Percentiles rank a stretch among this genome's conserved stretches.
Evolutionary conservation across 2,329 filamentous ascomycete species (phyloP).

Genomic region (Colletotrichum salicis): DNA sequence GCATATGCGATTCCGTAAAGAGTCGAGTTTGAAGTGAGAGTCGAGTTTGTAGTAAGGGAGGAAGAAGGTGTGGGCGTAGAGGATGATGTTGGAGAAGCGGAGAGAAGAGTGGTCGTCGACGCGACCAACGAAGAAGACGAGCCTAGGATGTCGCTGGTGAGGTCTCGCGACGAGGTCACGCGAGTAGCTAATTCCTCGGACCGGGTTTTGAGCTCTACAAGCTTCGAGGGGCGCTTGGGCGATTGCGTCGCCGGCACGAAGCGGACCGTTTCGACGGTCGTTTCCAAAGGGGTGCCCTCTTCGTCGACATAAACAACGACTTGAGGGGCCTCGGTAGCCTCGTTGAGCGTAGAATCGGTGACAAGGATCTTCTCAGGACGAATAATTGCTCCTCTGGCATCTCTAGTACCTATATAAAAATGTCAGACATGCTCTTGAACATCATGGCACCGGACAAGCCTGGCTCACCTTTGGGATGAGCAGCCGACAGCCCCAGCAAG

Average conservation of each 20-base stretch:
- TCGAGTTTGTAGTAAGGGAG: background rate
- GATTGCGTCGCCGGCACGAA: slow-evolving; percentile 40
- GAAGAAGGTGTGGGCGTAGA: background rate
- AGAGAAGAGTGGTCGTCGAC: background rate
- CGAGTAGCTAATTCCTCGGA: slow-evolving; percentile 4
- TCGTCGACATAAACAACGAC: slow-evolving; percentile 71
- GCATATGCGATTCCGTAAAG: slow-evolving; percentile 59
- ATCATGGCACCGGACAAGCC: background rate
- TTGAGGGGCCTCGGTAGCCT: slow-evolving; percentile 55
- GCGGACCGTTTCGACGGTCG: slow-evolving; percentile 50
- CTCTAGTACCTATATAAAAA: slow-evolving; percentile 21
- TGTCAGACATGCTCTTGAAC: background rate
- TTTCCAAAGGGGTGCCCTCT: slow-evolving; percentile 62
- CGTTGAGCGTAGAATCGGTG: slow-evolving; percentile 49
- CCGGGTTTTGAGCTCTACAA: slow-evolving; percentile 7
- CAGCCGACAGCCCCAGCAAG: slow-evolving; percentile 20
- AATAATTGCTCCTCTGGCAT: background rate
- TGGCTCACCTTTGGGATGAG: slow-evolving; percentile 25
- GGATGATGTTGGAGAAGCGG: background rate
- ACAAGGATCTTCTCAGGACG: slow-evolving; percentile 44
- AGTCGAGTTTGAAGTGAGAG: background rate
- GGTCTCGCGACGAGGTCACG: background rate
- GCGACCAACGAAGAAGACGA: background rate
- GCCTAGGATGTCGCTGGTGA: background rate
- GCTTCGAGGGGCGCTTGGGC: background rate